phyloP scores from a whole-genome alignment of 1,139 yeast genomes.

The Pichia kudriavzevii region DNA sequence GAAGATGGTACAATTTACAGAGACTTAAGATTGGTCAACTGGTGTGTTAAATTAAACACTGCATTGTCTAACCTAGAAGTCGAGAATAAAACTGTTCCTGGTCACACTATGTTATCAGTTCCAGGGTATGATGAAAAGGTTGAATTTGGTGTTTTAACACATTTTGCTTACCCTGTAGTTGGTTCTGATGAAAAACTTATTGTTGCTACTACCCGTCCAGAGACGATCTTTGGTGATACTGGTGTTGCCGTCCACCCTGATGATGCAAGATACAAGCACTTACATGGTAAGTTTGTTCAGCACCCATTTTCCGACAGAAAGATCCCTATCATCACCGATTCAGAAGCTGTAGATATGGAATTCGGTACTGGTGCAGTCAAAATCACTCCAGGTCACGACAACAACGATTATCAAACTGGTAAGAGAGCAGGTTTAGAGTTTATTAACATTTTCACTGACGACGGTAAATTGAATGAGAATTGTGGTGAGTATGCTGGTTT shows the following conservation, averaged over 20 bases:
- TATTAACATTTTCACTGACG: slow-evolving; percentile 84
- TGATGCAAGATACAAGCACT: slow-evolving; percentile 83
- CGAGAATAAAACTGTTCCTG: slow-evolving; percentile 81
- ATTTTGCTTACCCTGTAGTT: slow-evolving; percentile 85
- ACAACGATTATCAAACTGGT: slow-evolving; percentile 94
- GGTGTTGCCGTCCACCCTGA: slow-evolving; percentile 97
- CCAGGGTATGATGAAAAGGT: slow-evolving; percentile 88
- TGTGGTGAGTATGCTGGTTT: slow-evolving; percentile 92
- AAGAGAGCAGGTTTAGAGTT: slow-evolving; percentile 86
- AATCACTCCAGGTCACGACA: slow-evolving; percentile 97
- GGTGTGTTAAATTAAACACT: slow-evolving; percentile 93
- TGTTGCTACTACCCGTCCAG: slow-evolving; percentile 98
- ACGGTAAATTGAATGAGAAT: slow-evolving; percentile 82
- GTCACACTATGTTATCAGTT: slow-evolving; percentile 71
- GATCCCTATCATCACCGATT: slow-evolving; percentile 81
- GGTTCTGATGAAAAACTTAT: slow-evolving; percentile 81
- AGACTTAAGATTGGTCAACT: slow-evolving; percentile 87
- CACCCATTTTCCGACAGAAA: slow-evolving; percentile 88
- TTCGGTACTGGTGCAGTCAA: slow-evolving; percentile 99
- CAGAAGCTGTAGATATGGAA: slow-evolving; percentile 97
- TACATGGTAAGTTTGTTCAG: slow-evolving; percentile 85
- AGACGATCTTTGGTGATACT: slow-evolving; percentile 95
- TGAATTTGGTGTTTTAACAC: slow-evolving; percentile 93
- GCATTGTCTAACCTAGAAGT: slow-evolving; percentile 95
- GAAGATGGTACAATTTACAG: slow-evolving; percentile 96